phyloP scores from a whole-genome alignment of 805 yeast species.

The Scheffersomyces ergatensis region DNA sequence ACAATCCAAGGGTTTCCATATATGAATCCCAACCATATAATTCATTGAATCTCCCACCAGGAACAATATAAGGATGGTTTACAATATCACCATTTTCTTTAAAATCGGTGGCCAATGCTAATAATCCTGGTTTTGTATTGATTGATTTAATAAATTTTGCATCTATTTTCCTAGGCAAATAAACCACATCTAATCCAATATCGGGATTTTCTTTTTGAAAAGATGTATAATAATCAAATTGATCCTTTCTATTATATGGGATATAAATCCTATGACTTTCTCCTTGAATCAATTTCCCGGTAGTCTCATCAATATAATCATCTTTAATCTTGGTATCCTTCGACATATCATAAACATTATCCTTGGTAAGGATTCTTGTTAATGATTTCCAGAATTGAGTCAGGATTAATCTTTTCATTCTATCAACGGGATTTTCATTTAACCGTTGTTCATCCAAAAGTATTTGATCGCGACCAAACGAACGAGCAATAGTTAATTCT shows the following conservation, averaged over 20 bases:
- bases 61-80: conserved; percentile 87
- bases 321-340: conserved; percentile 72
- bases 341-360: conserved; percentile 67
- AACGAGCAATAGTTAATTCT: conserved; percentile 82
- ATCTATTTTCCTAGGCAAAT: conserved; percentile 71
- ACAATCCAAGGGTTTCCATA: conserved; percentile 81
- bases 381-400: conserved; percentile 79
- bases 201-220: conserved; percentile 57
- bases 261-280: conserved; percentile 75
- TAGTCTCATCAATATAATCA: conserved; percentile 29
- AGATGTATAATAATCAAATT: conserved; percentile 61
- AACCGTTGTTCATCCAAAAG: conserved; percentile 79
- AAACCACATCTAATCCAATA: conserved; percentile 65
- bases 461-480: conserved; percentile 75
- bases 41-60: conserved; percentile 97
- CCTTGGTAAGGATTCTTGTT: conserved; percentile 66
- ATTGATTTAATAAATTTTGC: conserved; percentile 75
- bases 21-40: conserved; percentile 98
- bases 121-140: conserved; percentile 79
- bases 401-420: conserved; percentile 70
- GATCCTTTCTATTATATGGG: conserved; percentile 68
- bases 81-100: conserved; percentile 55
- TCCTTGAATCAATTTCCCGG: conserved; percentile 27
- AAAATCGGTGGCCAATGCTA: conserved; percentile 71
- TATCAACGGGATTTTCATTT: conserved; percentile 81